Evolutionary conservation across 139 green algal species (phyloP).

Genomic region (Micractinium conductrix): DNA sequence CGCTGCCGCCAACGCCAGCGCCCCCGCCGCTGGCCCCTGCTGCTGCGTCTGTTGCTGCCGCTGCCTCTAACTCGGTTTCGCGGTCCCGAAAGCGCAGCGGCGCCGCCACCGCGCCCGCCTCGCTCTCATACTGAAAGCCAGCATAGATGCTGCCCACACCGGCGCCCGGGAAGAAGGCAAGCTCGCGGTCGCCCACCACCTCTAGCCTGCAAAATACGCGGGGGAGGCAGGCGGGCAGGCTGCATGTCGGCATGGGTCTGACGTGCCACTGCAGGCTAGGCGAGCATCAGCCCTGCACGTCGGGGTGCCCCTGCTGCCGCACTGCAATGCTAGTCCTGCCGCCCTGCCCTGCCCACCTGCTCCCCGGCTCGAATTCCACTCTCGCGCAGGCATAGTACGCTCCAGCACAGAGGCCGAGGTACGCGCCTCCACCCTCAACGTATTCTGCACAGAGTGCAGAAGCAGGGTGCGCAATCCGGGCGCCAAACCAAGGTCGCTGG

Average conservation of each 20-base stretch:
- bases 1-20: no score
- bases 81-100: constrained; percentile 34
- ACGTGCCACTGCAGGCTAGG: no score
- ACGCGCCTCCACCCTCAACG: constrained; percentile 61
- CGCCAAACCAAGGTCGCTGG: no score
- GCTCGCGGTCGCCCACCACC: constrained; percentile 67
- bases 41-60: constrained; percentile 9
- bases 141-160: constrained; percentile 45
- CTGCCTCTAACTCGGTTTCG: background rate
- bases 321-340: no score
- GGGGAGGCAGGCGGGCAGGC: background rate
- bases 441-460: constrained; percentile 62
- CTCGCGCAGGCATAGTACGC: constrained; percentile 72
- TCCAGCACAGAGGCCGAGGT: constrained; percentile 79
- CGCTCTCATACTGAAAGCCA: constrained; percentile 73
- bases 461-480: no score
- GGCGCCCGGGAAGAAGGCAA: constrained; percentile 71
- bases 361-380: constrained; percentile 74
- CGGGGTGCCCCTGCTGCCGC: no score
- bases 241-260: background rate
- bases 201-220: constrained; percentile 33
- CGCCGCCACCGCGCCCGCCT: constrained; percentile 55
- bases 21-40: no score
- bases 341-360: constrained; percentile 7
- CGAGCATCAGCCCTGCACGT: no score